Base-by-base conservation (phyloP, 2,329 filamentous ascomycete genomes). In the Claviceps fusiformis region DNA sequence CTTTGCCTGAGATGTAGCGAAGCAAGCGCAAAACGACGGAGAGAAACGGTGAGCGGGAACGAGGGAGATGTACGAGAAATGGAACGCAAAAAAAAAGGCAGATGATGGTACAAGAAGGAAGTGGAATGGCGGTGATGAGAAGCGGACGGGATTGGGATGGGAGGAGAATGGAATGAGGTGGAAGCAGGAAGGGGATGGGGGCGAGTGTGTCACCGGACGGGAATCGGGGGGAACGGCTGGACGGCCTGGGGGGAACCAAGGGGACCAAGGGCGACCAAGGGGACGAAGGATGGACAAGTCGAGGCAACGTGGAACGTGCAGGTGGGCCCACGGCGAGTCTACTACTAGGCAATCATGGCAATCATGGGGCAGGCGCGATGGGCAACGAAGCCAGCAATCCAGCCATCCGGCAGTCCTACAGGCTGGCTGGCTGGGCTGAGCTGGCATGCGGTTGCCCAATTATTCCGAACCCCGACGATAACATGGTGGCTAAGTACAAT, bases 121-220 rank as follows among this genome's bases (percentile, higher is more conserved):
- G 31, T 61, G 62, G 62, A 67, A 65, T 62, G 63, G 65, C 67
- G 67, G 66, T 67, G 67, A 68, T 69, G 64, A 50, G 61, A 65
- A 29, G 39, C 37, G 13, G 17, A 44, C 17, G 27, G 24, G 10
- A 52, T 31, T 6, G 33, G 39, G 50, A 44, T 52, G 50, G 48
- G 48, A 48, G 6, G 19, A 19, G 24, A 61, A 66, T 68, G 63
- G 67, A 68, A 63, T 59, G 60, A 60, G 59, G 62, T 67, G 59
- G 66, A 68, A 64, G 60, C 57, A 62, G 60, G 64, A 62, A 57
- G 57, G 57, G 54, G 61, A 57, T 59, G 55, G 56, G 55, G 60
- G 59, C 56, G 61, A 57, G 59, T 59, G 62, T 63, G 59, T 61
- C 58, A 62, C 59, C 59, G 61, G 59, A 59, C 58, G 52, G 41